These are phyloP conservation scores for Septoria petroselini DNA, from an alignment of 2,329 filamentous ascomycete genomes.

Conservation along the genomic window DNA sequence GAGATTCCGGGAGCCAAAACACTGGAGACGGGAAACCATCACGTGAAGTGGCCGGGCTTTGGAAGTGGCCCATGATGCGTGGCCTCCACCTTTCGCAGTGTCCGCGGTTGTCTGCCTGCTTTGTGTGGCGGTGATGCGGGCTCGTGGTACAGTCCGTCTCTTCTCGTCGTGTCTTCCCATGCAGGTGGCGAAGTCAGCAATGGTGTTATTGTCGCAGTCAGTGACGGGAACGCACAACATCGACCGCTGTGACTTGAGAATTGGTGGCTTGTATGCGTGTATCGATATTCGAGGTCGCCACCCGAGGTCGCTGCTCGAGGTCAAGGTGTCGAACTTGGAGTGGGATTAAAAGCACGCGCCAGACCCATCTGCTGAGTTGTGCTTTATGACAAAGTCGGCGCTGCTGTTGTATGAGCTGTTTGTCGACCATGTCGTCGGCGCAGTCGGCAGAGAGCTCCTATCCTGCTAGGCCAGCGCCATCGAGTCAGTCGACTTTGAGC, in stretches of 20 bases:
- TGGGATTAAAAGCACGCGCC: not conserved
- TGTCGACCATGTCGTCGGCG: not conserved
- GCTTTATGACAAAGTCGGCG: not conserved
- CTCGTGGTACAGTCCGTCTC: not conserved
- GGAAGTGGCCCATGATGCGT: too few species aligned
- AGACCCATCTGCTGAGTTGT: not conserved
- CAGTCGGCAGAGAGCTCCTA: not conserved
- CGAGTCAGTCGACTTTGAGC: too few species aligned
- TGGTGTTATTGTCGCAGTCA: too few species aligned
- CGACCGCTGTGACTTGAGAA: not conserved
- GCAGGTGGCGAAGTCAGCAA: not conserved
- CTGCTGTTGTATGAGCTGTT: not conserved
- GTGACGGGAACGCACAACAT: too few species aligned
- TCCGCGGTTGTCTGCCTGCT: too few species aligned
- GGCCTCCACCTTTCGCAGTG: too few species aligned
- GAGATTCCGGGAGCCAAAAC: not conserved
- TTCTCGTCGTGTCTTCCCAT: not conserved
- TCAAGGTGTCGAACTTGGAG: not conserved
- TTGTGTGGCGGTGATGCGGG: too few species aligned
- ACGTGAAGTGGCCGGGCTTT: conserved; percentile 1
- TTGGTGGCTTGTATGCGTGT: not conserved
- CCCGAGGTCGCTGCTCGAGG: not conserved
- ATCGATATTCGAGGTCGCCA: not conserved
- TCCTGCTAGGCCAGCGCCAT: conserved; percentile 6
- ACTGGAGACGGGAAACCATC: not conserved